Percentiles rank a stretch among this genome's conserved stretches.
phyloP scores from a whole-genome alignment of 345 rosid genomes.

The Hibiscus tridactylites region DNA sequence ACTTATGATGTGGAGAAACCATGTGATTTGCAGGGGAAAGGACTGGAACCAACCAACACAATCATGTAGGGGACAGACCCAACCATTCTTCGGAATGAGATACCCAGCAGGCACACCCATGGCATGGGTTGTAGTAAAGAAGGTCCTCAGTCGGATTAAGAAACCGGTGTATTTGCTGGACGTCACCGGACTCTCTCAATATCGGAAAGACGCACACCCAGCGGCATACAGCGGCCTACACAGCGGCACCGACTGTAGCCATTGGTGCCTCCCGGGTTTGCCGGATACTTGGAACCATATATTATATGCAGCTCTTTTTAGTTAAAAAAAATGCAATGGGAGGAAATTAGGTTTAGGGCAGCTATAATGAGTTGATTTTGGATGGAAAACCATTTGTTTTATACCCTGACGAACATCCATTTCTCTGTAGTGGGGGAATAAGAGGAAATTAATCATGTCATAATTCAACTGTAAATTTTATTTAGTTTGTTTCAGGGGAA shows the following conservation, averaged over 20 bases:
- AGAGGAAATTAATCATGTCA: neutral
- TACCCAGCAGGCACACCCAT: constrained; percentile 71
- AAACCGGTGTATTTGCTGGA: constrained; percentile 72
- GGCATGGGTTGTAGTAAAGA: constrained; percentile 64
- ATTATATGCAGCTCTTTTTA: constrained; percentile 46
- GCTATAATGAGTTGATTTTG: neutral
- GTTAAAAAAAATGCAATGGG: constrained; percentile 17
- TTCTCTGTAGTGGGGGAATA: constrained; percentile 12
- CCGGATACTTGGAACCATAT: constrained; percentile 91
- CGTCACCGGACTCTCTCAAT: constrained; percentile 54
- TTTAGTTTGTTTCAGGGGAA: neutral
- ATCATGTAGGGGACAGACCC: constrained; percentile 50
- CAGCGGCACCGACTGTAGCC: constrained; percentile 58
- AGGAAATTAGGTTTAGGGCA: neutral
- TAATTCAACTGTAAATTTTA: constrained; percentile 13
- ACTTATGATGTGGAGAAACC: no score
- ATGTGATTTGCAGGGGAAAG: constrained; percentile 41
- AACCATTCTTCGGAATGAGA: constrained; percentile 48
- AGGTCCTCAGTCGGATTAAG: constrained; percentile 59
- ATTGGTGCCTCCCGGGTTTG: constrained; percentile 95
- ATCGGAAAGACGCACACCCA: constrained; percentile 77
- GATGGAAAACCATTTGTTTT: constrained; percentile 19
- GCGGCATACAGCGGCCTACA: constrained; percentile 34
- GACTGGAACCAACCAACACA: constrained; percentile 62
- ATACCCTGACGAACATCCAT: neutral